Conservation (phyloP, 2,329 filamentous ascomycete species). For the Venturia aucupariae region DNA sequence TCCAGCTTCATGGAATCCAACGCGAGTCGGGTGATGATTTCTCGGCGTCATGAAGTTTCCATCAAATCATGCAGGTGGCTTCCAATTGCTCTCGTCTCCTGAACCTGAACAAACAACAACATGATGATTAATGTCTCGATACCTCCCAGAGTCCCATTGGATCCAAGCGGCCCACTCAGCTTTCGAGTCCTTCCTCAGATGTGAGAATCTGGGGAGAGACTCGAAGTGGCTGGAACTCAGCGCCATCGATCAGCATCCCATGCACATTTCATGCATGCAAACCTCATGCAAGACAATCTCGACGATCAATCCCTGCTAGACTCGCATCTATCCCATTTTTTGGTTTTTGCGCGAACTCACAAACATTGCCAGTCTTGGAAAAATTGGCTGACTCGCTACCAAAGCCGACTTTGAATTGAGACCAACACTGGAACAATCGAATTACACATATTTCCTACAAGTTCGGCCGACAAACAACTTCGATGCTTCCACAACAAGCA, state of each 20-base stretch:
- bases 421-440: neutral
- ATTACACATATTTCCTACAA: neutral
- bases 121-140: too few relatives aligned
- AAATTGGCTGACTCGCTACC: constrained; percentile 4
- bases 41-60: neutral
- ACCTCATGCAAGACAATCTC: constrained; percentile 1
- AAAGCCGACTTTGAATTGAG: neutral
- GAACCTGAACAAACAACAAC: too few relatives aligned
- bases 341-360: neutral
- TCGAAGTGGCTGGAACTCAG: too few relatives aligned
- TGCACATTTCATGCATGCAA: constrained; percentile 1
- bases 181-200: too few relatives aligned
- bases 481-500: neutral
- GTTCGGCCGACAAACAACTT: neutral
- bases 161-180: too few relatives aligned
- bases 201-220: neutral
- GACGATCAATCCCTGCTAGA: neutral
- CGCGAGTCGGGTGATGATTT: neutral
- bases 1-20: neutral
- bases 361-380: neutral
- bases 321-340: neutral
- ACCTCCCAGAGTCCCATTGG: too few relatives aligned
- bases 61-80: too few relatives aligned
- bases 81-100: neutral
- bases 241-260: neutral